Base-by-base conservation (phyloP, 1,284 basidiomycete species). In the Cutaneotrichosporon sp. region DNA sequence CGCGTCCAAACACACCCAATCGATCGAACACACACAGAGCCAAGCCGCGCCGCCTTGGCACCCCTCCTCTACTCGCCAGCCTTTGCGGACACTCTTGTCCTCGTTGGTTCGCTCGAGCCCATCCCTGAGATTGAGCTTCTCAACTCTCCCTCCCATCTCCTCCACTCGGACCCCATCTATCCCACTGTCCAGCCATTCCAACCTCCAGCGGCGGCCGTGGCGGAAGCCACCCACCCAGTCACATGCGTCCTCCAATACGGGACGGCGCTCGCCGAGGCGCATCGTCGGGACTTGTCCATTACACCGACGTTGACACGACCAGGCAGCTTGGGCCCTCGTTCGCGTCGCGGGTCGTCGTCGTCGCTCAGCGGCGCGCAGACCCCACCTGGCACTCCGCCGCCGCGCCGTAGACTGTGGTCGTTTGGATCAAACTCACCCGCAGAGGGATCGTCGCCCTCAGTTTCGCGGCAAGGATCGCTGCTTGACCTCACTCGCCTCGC, bases 31-130 rank as follows among this genome's bases (percentile, higher is more conserved):
- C 18, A 16, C 29, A 27, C 59, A 76, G 74, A 66, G 42, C 59
- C 66, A 2, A 70, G 69, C 1, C 55, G 67, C 11, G 61, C 67
- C 14, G 54, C 71, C 0, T 67, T 77, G 24, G 64, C 69, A 0
- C 75, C 75, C 1, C 52, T 77, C 5, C 64, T 77, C 8, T 72
- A 72, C 53, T 72, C 74, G 49, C 66, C 69, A 0, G 49, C 59
- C 1, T 77, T 73, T 58, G 51, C 64, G 11, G 59, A 69, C 34
- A 77, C 75, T 0, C 65, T 75, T 13, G 54, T 77, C 11, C 66
- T 77, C 11, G 66, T 77, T 27, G 74, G 70, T 16, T 65, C 69
- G 1, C 43, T 58, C 7, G 43, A 60, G 13, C 69, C 73, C 4
- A 31, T 66, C 2, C 69, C 72, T 13, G 67, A 69, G 27, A 71